These are phyloP conservation scores for Solanum arcanum DNA, from an alignment of 257 asterid genomes.

Conservation along the genomic window DNA sequence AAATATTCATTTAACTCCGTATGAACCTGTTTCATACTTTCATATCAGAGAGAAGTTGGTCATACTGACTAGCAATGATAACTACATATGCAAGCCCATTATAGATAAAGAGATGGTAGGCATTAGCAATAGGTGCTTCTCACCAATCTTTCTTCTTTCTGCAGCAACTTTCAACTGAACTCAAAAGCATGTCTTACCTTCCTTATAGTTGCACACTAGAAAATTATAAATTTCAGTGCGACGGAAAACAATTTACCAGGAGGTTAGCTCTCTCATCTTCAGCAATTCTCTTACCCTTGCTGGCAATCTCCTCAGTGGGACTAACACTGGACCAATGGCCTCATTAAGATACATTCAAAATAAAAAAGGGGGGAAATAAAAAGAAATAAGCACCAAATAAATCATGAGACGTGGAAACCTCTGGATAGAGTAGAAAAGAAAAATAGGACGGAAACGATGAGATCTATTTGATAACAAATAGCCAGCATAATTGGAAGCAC, in stretches of 20 bases:
- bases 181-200: neutral
- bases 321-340: slow-evolving; percentile 30
- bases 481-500: neutral
- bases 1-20: neutral
- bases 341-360: slow-evolving; percentile 3
- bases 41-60: neutral
- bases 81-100: neutral
- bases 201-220: neutral
- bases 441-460: neutral
- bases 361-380: neutral
- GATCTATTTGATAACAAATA: neutral
- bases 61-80: neutral
- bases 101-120: neutral
- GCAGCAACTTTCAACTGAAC: neutral
- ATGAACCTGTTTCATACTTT: neutral
- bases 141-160: neutral
- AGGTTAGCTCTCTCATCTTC: slow-evolving; percentile 54
- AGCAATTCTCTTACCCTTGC: slow-evolving; percentile 30
- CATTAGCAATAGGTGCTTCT: neutral
- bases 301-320: slow-evolving; percentile 48
- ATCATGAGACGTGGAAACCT: neutral
- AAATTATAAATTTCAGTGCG: neutral
- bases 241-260: slow-evolving; percentile 37
- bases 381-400: neutral
- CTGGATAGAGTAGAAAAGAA: neutral